Conservation (phyloP, 352 stramenopile genomes). For the Globisporangium heterothallicum region DNA sequence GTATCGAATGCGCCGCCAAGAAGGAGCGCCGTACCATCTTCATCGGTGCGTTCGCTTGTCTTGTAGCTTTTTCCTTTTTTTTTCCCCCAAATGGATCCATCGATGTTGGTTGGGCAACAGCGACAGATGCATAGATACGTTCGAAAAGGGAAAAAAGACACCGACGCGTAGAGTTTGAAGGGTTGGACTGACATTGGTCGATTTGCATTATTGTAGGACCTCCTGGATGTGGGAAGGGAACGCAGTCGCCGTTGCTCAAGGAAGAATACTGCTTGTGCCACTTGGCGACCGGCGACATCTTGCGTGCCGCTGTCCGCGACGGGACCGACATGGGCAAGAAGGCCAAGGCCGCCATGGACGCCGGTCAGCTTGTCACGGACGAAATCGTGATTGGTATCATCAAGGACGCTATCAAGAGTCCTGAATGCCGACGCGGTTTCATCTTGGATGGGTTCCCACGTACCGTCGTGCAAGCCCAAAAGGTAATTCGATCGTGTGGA, state of each 20-base stretch:
- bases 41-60: conserved; percentile 65
- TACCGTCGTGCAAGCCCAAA: conserved; percentile 96
- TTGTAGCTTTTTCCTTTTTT: too few species aligned
- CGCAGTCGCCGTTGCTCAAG: conserved; percentile 97
- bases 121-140: too few species aligned
- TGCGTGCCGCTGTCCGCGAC: conserved; percentile 94
- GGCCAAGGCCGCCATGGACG: conserved; percentile 98
- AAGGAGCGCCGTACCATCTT: conserved; percentile 94
- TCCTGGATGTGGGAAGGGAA: conserved; percentile 97
- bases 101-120: too few species aligned
- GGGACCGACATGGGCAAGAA: conserved; percentile 97
- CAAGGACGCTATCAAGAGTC: conserved; percentile 95
- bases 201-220: conserved; percentile 56
- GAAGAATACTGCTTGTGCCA: conserved; percentile 97
- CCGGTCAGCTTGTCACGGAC: conserved; percentile 91
- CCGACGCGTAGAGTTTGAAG: too few species aligned
- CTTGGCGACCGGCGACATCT: conserved; percentile 99
- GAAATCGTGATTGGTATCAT: conserved; percentile 99
- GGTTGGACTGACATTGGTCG: too few species aligned
- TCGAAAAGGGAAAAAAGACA: too few species aligned
- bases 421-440: conserved; percentile 97
- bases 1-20: conserved; percentile 89
- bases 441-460: conserved; percentile 99
- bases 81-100: too few species aligned
- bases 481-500: too few species aligned